Evolutionary conservation across 2,329 filamentous ascomycete genomes (phyloP).

Genomic region (Trichoderma sp.): DNA sequence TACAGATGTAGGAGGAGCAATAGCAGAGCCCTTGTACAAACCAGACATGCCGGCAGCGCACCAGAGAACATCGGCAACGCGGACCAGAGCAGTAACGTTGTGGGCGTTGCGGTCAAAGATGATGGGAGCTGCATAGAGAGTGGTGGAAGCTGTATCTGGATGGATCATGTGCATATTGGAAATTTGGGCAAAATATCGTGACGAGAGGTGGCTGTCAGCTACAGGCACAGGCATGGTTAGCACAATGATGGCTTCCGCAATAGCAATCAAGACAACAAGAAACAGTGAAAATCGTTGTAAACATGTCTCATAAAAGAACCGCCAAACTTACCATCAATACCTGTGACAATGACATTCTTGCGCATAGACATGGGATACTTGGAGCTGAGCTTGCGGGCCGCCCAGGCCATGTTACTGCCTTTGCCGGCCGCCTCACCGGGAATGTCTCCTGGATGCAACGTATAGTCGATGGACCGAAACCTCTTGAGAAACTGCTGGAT

Average conservation of each 20-base stretch:
- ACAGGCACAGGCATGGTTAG: slow-evolving; percentile 21
- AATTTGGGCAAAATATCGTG: slow-evolving; percentile 64
- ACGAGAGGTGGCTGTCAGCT: slow-evolving; percentile 70
- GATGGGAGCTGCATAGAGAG: slow-evolving; percentile 67
- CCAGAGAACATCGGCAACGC: slow-evolving; percentile 71
- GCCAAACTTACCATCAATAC: slow-evolving; percentile 63
- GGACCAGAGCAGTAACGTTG: slow-evolving; percentile 63
- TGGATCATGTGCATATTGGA: slow-evolving; percentile 60
- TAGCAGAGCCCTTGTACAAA: slow-evolving; percentile 59
- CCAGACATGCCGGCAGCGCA: slow-evolving; percentile 68
- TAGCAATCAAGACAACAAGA: neutral
- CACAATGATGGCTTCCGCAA: neutral
- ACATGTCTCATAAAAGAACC: neutral
- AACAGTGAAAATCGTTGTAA: neutral
- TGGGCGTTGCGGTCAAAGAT: slow-evolving; percentile 74
- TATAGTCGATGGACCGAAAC: slow-evolving; percentile 66
- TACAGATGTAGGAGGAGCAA: slow-evolving; percentile 70
- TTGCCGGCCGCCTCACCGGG: slow-evolving; percentile 69
- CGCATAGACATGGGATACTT: slow-evolving; percentile 53
- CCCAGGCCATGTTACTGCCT: slow-evolving; percentile 72
- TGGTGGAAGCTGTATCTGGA: slow-evolving; percentile 58
- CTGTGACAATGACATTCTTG: slow-evolving; percentile 65
- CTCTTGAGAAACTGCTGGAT: slow-evolving; percentile 61
- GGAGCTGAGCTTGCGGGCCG: slow-evolving; percentile 62
- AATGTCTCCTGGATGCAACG: slow-evolving; percentile 63